These are phyloP conservation scores for Pyrenula massariospora DNA, from an alignment of 495 filamentous ascomycete species.

Conservation along the genomic window DNA sequence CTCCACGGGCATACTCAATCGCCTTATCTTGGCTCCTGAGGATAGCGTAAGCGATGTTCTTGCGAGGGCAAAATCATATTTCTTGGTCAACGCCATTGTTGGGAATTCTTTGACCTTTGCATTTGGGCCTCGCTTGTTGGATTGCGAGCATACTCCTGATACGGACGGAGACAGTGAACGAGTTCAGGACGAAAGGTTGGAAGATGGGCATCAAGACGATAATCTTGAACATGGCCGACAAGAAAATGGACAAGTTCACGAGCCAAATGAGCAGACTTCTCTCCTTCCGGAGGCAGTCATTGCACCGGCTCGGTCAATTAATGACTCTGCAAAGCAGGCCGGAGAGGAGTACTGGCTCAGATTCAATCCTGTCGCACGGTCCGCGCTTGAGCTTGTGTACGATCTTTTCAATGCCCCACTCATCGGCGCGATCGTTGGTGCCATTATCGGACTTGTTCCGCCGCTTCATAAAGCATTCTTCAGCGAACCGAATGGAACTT, in stretches of 20 bases:
- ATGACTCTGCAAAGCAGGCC: constrained; percentile 12
- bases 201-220: constrained; percentile 12
- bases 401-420: constrained; percentile 54
- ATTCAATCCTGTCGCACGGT: constrained; percentile 22
- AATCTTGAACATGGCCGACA: constrained; percentile 7
- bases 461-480: constrained; percentile 58
- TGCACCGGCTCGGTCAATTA: constrained; percentile 9
- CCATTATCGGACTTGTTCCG: constrained; percentile 50
- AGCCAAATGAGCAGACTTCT: constrained; percentile 35
- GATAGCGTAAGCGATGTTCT: constrained; percentile 39
- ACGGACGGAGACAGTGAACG: constrained; percentile 7
- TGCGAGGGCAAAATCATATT: constrained; percentile 57
- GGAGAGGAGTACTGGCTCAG: constrained; percentile 21
- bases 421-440: constrained; percentile 51
- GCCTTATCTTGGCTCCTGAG: constrained; percentile 34
- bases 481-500: constrained; percentile 38
- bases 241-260: constrained; percentile 11
- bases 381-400: constrained; percentile 29
- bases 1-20: constrained; percentile 48
- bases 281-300: constrained; percentile 29
- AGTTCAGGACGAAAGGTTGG: constrained; percentile 16
- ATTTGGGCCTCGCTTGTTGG: constrained; percentile 49
- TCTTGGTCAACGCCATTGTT: constrained; percentile 54
- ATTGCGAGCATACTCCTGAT: constrained; percentile 28
- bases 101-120: constrained; percentile 53